Evolutionary conservation across 2,329 filamentous ascomycete species (phyloP), one percentile per base, ranked within the genome.

Genomic region (Ilyonectria mors-panacis): DNA sequence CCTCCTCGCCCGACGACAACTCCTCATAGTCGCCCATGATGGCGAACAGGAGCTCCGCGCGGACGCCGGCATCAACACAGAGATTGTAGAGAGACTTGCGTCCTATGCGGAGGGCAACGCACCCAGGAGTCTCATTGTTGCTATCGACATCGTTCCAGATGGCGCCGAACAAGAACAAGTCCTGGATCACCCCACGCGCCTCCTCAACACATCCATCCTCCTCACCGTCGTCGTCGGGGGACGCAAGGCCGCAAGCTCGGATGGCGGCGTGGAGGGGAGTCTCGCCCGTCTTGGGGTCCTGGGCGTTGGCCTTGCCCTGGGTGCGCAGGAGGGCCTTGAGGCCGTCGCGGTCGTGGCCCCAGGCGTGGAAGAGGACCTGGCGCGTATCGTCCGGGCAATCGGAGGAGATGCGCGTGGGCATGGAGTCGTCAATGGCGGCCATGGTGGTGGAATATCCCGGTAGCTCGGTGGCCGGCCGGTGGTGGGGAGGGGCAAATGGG

Each of bases 101-200:
- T 0, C 92, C 92, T 26, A 98, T 78, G 28, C 89, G 84, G 65
- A 86, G 85, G 9, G 96, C 96, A 48, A 98, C 84, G 79, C 95
- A 98, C 8, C 94, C 96, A 0, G 96, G 94, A 3, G 96, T 98
- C 85, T 98, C 95, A 75, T 94, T 88, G 73, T 93, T 92, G 72
- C 85, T 83, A 80, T 98, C 94, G 63, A 98, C 85, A 79, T 98
- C 95, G 82, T 99, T 99, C 96, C 96, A 99, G 73, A 98, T 98
- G 12, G 94, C 96, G 35, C 96, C 96, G 73, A 93, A 92, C 76
- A 95, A 88, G 67, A 98, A 90, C 8, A 98, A 86, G 76, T 96
- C 88, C 72, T 89, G 88, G 5, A 98, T 84, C 0, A 92, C 91
- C 59, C 90, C 88, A 62, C 87, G 86, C 3, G 91, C 93, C 44